Percentiles rank a stretch among this genome's conserved stretches.
Evolutionary conservation across 2,329 filamentous ascomycete species (phyloP).

Genomic region (Lasiodiplodia gonubiensis): DNA sequence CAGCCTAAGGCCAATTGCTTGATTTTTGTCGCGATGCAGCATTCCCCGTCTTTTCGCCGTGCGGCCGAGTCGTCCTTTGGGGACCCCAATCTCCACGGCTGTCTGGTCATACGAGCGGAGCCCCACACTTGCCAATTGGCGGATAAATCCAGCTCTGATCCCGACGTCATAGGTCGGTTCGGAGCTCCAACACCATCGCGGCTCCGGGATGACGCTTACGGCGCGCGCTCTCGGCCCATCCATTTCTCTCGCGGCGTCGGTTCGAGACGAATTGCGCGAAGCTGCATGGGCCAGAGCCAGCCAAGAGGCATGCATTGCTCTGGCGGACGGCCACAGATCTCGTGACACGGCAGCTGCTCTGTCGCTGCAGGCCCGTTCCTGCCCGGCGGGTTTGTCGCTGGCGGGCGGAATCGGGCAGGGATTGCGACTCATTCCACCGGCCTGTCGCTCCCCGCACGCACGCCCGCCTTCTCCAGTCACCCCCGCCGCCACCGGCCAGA

Average conservation of each 20-base stretch:
- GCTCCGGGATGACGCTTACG: neutral
- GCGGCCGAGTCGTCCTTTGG: slow-evolving; percentile 6
- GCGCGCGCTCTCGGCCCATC: neutral
- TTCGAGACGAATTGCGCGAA: neutral
- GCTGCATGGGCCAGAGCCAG: neutral
- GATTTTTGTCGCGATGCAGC: neutral
- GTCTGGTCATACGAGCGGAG: slow-evolving; percentile 17
- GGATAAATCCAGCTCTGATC: slow-evolving; percentile 18
- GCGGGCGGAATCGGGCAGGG: slow-evolving; percentile 4
- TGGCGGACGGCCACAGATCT: neutral
- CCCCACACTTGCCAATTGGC: slow-evolving; percentile 22
- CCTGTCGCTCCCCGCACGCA: slow-evolving; percentile 18
- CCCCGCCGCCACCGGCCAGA: slow-evolving; percentile 13
- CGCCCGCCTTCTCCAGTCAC: neutral
- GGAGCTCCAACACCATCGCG: neutral
- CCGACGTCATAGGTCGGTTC: slow-evolving; percentile 9
- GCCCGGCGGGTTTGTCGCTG: neutral
- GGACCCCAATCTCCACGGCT: neutral
- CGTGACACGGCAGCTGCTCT: slow-evolving; percentile 13
- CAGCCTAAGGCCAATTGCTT: neutral
- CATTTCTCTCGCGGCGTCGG: neutral
- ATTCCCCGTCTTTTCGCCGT: neutral
- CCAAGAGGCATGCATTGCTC: too few relatives aligned
- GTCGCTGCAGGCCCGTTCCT: neutral
- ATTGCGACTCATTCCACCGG: neutral